Evolutionary conservation across 1,139 yeast genomes (phyloP).

Genomic region (Candida dubliniensis): DNA sequence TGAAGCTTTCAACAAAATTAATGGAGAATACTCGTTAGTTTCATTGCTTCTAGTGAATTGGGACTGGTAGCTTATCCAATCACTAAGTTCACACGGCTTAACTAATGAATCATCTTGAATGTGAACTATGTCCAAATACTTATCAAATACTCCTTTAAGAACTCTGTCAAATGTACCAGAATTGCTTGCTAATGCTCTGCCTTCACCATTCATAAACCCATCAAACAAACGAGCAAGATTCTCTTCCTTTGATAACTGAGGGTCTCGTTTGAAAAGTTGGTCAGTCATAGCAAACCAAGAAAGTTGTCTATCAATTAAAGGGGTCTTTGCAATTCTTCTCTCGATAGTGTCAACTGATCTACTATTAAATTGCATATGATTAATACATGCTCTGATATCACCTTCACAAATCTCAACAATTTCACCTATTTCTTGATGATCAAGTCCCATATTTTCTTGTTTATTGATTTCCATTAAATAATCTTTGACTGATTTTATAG

Average conservation of each 20-base stretch:
- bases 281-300: conserved; percentile 64
- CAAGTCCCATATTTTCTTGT: conserved; percentile 33
- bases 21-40: conserved; percentile 53
- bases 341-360: conserved; percentile 19
- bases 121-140: conserved; percentile 51
- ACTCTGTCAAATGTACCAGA: conserved; percentile 60
- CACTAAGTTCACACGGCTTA: conserved; percentile 66
- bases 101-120: conserved; percentile 64
- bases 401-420: conserved; percentile 75
- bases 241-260: conserved; percentile 45
- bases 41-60: conserved; percentile 42
- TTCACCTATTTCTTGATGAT: conserved; percentile 41
- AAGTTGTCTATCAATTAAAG: conserved; percentile 45
- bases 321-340: conserved; percentile 8
- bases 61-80: conserved; percentile 79
- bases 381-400: conserved; percentile 84
- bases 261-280: conserved; percentile 51
- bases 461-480: conserved; percentile 34
- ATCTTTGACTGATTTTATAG: conserved; percentile 42
- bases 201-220: conserved; percentile 34
- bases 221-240: conserved; percentile 46
- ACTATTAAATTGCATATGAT: conserved; percentile 72
- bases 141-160: conserved; percentile 69
- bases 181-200: conserved; percentile 45
- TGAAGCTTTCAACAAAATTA: conserved; percentile 65